These are phyloP conservation scores for Aspergillus sp. DNA, from an alignment of 2,329 filamentous ascomycete species.

Conservation along the genomic window DNA sequence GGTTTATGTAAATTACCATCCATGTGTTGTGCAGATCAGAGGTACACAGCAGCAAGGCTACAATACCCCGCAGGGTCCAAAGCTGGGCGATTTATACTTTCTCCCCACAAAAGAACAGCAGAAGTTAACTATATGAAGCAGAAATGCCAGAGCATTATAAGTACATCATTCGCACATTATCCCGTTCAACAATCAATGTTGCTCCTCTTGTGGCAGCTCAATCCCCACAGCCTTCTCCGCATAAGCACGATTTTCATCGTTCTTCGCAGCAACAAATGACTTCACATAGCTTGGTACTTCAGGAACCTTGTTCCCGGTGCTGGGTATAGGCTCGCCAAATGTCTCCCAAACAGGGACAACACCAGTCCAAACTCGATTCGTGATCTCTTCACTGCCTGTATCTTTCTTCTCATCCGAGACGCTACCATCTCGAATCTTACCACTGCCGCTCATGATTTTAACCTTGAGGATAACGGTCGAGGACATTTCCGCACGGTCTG, in stretches of 20 bases:
- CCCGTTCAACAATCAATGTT: constrained; percentile 24
- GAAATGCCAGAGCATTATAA: too few species aligned
- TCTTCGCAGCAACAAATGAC: constrained; percentile 54
- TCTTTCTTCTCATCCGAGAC: constrained; percentile 65
- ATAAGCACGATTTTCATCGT: constrained; percentile 47
- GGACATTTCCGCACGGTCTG: constrained; percentile 71
- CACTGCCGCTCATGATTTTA: constrained; percentile 68
- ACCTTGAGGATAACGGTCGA: constrained; percentile 73
- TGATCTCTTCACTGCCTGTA: constrained; percentile 49
- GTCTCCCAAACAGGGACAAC: constrained; percentile 66
- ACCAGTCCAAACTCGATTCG: constrained; percentile 59
- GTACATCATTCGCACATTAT: too few species aligned
- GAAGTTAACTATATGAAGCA: too few species aligned
- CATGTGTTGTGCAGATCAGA: neutral
- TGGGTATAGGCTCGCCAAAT: constrained; percentile 65
- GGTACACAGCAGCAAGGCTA: neutral
- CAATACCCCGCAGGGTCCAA: neutral
- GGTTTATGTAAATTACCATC: neutral
- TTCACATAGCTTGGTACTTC: constrained; percentile 65
- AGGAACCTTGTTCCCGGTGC: constrained; percentile 59
- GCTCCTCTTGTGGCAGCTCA: constrained; percentile 32
- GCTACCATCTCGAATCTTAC: constrained; percentile 69
- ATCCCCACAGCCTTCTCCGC: constrained; percentile 39
- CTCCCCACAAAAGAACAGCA: too few species aligned
- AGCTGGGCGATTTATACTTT: neutral